These are phyloP conservation scores for Trapa bicornis DNA, from an alignment of 345 rosid species.

Conservation along the genomic window DNA sequence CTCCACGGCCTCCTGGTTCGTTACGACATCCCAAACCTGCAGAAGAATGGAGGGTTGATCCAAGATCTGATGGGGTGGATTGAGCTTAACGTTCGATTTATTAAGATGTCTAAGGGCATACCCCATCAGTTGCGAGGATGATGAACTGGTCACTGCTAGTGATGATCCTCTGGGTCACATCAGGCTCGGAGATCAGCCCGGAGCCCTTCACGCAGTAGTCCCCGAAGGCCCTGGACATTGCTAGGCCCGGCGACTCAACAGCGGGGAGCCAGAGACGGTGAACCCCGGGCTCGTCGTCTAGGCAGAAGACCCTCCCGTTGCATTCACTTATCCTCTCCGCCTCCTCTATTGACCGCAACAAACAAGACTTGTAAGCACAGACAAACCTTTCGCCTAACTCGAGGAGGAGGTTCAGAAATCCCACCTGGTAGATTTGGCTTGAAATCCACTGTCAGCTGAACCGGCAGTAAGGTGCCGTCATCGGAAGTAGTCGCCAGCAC, in stretches of 20 bases:
- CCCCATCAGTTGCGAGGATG: constrained; percentile 86
- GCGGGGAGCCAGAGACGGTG: constrained; percentile 87
- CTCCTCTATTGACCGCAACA: constrained; percentile 46
- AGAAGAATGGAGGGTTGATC: neutral
- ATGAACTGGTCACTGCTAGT: constrained; percentile 62
- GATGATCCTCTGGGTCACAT: constrained; percentile 69
- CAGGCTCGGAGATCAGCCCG: constrained; percentile 81
- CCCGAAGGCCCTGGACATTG: constrained; percentile 97
- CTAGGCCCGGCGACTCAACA: constrained; percentile 68
- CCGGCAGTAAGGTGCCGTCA: constrained; percentile 54
- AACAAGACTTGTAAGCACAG: neutral
- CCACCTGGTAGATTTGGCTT: constrained; percentile 75
- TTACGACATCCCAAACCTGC: constrained; percentile 89
- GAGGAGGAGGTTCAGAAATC: neutral
- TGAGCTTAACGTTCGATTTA: no score
- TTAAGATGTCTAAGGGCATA: constrained; percentile 12
- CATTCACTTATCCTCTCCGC: constrained; percentile 57
- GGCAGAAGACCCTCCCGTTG: constrained; percentile 65
- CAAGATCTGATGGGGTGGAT: no score
- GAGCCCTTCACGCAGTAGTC: constrained; percentile 75
- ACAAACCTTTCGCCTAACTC: no score
- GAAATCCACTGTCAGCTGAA: constrained; percentile 82
- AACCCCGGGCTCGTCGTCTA: constrained; percentile 78
- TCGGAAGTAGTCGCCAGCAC: constrained; percentile 69
- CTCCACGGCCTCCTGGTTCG: constrained; percentile 74